Base-by-base conservation (phyloP, 2,329 filamentous ascomycete genomes). In the Epichloe amarillans region DNA sequence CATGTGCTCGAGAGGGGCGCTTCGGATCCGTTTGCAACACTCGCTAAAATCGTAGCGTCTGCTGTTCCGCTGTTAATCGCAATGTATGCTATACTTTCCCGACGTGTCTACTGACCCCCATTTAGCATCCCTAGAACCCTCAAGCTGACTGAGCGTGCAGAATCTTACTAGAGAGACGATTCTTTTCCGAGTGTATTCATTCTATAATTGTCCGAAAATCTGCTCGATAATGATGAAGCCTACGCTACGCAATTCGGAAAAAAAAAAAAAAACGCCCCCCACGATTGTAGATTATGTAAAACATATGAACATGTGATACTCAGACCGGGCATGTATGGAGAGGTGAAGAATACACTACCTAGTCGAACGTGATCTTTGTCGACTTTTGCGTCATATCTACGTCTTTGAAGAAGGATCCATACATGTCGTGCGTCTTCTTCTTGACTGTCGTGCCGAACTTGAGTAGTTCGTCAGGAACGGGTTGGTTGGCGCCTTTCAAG, bases 391-490 rank as follows among this genome's bases (percentile, higher is more conserved):
- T 87, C 66, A 83, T 83, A 60, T 88, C 86, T 8, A 87, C 82
- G 60, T 96, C 88, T 70, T 93, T 95, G 76, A 86, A 95, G 66
- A 97, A 97, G 35, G 89, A 88, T 52, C 93, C 93, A 64, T 97
- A 98, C 46, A 87, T 86, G 62, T 89, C 86, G 71, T 98, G 93
- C 46, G 83, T 80, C 88, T 97, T 97, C 81, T 95, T 96, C 81
- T 97, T 98, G 49, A 98, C 93, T 1, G 91, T 97, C 21, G 89
- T 95, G 61, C 93, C 93, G 60, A 96, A 98, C 71, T 95, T 96
- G 66, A 97, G 75, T 38, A 98, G 73, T 26, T 88, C 86, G 42
- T 95, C 88, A 2, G 93, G 93, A 0, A 98, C 88, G 12, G 82
- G 77, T 69, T 98, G 93, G 57, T 88, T 88, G 23, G 93, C 90